Percentiles rank a stretch among this genome's conserved stretches.
Evolutionary conservation across 2,329 filamentous ascomycete genomes (phyloP).

Genomic region (Fusarium odoratissimum): DNA sequence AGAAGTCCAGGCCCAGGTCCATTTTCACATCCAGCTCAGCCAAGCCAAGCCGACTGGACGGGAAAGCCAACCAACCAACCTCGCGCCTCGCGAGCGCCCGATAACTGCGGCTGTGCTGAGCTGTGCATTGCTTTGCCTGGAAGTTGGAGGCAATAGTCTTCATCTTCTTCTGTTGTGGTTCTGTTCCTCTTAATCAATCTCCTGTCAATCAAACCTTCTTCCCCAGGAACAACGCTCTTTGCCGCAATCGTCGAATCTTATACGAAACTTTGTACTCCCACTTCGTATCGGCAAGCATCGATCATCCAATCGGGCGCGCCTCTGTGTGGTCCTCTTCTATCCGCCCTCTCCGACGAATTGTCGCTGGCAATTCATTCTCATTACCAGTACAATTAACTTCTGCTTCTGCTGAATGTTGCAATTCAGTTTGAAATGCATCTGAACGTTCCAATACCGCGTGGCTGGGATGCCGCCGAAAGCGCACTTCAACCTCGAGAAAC

Average conservation of each 20-base stretch:
- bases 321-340: conserved; percentile 5
- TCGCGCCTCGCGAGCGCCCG: conserved; percentile 33
- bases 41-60: conserved; percentile 30
- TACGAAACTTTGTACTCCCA: conserved; percentile 18
- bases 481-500: conserved; percentile 18
- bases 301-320: conserved; percentile 18
- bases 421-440: conserved; percentile 38
- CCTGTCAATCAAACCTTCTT: conserved; percentile 5
- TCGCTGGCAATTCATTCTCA: conserved; percentile 1
- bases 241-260: not conserved
- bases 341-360: conserved; percentile 16
- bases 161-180: conserved; percentile 15
- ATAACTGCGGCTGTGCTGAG: conserved; percentile 37
- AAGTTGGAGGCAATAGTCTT: conserved; percentile 32
- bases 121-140: conserved; percentile 15
- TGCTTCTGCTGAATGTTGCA: conserved; percentile 30
- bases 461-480: conserved; percentile 30
- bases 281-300: conserved; percentile 17
- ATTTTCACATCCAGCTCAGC: conserved; percentile 34
- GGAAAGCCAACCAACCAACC: conserved; percentile 34
- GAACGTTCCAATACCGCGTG: conserved; percentile 34
- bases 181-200: conserved; percentile 9
- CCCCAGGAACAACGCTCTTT: not conserved
- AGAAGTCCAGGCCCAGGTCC: conserved; percentile 9
- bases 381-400: conserved; percentile 10